Conservation (phyloP, 306 rosid species). For the Vigna trinervia region DNA sequence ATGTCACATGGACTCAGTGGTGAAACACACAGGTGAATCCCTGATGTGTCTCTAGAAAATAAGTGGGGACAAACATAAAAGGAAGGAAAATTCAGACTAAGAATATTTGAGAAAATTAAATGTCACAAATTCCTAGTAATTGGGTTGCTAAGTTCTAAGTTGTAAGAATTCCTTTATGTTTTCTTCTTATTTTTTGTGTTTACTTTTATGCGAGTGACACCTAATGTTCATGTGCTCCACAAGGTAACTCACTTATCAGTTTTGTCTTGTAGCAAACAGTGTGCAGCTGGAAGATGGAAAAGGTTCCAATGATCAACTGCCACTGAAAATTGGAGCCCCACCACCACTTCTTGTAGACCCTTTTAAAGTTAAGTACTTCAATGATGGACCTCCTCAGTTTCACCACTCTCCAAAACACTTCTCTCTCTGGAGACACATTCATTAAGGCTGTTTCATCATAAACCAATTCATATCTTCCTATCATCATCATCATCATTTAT, state of each 20-base stretch:
- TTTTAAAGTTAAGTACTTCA: slow-evolving; percentile 44
- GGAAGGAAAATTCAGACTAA: background rate
- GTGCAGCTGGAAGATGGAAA: slow-evolving; percentile 41
- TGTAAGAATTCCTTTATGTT: slow-evolving; percentile 16
- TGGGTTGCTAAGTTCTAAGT: background rate
- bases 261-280: slow-evolving; percentile 54
- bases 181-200: slow-evolving; percentile 24
- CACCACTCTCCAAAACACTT: slow-evolving; percentile 35
- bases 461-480: slow-evolving; percentile 38
- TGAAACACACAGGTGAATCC: slow-evolving; percentile 24
- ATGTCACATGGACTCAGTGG: slow-evolving; percentile 30
- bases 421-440: slow-evolving; percentile 44
- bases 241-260: slow-evolving; percentile 36
- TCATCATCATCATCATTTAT: slow-evolving; percentile 48
- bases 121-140: slow-evolving; percentile 12
- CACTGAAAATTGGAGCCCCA: slow-evolving; percentile 49
- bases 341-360: slow-evolving; percentile 48
- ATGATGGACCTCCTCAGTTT: slow-evolving; percentile 48
- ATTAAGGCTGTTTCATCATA: slow-evolving; percentile 38
- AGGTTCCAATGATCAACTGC: slow-evolving; percentile 44
- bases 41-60: slow-evolving; percentile 29
- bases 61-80: background rate
- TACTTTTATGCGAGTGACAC: slow-evolving; percentile 37
- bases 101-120: background rate
- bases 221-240: slow-evolving; percentile 49